Percentiles rank a stretch among this genome's conserved stretches.
phyloP scores from a whole-genome alignment of 2,329 filamentous ascomycete genomes.

The Paecilomyces sp. region DNA sequence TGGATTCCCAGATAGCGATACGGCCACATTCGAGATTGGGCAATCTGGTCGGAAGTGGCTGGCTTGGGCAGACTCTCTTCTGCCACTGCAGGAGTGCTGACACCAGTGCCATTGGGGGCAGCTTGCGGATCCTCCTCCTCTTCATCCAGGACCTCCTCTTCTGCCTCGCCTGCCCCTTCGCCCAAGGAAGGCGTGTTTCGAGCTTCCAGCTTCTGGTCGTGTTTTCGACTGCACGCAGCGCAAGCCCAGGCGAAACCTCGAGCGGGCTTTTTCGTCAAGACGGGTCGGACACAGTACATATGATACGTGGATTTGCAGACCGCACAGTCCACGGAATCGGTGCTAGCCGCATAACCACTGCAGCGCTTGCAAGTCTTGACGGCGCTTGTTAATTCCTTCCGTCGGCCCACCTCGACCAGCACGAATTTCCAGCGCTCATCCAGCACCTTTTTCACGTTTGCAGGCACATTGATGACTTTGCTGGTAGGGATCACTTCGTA shows the following conservation, averaged over 20 bases:
- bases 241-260: slow-evolving; percentile 98
- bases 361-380: slow-evolving; percentile 96
- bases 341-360: slow-evolving; percentile 80
- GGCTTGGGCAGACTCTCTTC: slow-evolving; percentile 51
- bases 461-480: slow-evolving; percentile 92
- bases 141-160: slow-evolving; percentile 58
- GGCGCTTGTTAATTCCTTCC: slow-evolving; percentile 91
- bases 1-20: slow-evolving; percentile 95
- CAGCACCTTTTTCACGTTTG: slow-evolving; percentile 88
- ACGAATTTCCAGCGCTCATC: slow-evolving; percentile 97
- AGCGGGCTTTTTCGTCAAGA: slow-evolving; percentile 89
- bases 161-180: slow-evolving; percentile 44
- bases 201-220: slow-evolving; percentile 86
- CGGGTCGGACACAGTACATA: slow-evolving; percentile 94
- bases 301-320: slow-evolving; percentile 94
- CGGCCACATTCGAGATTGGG: slow-evolving; percentile 90
- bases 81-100: slow-evolving; percentile 56
- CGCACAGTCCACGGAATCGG: slow-evolving; percentile 94
- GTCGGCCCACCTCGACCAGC: slow-evolving; percentile 84
- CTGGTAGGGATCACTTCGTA: slow-evolving; percentile 93
- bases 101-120: slow-evolving; percentile 50
- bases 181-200: slow-evolving; percentile 72
- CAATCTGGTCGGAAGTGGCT: slow-evolving; percentile 77
- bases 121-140: slow-evolving; percentile 60
- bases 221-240: slow-evolving; percentile 89